phyloP scores from a whole-genome alignment of 164 flowering plant genomes.

The Brasenia schreberi region DNA sequence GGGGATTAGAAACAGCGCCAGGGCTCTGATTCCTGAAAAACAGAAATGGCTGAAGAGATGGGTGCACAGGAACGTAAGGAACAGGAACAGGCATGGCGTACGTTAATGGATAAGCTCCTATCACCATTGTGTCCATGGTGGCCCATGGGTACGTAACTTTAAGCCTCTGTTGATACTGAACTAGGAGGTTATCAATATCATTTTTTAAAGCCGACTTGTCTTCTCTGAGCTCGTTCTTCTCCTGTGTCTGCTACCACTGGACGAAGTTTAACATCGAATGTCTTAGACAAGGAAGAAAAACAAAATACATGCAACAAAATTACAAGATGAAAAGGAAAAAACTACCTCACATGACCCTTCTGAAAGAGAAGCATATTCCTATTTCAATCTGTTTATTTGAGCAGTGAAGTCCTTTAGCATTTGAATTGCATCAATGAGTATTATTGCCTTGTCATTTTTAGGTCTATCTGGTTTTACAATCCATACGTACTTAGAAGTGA shows the following conservation, averaged over 20 bases:
- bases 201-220: constrained; percentile 81
- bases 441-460: constrained; percentile 87
- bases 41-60: constrained; percentile 71
- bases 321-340: constrained; percentile 1
- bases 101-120: constrained; percentile 58
- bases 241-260: constrained; percentile 58
- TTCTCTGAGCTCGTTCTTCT: constrained; percentile 91
- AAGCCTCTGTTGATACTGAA: constrained; percentile 68
- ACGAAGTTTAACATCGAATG: not conserved
- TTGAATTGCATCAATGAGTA: constrained; percentile 67
- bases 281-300: not conserved
- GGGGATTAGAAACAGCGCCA: constrained; percentile 28
- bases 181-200: constrained; percentile 63
- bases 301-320: not conserved
- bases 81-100: constrained; percentile 59
- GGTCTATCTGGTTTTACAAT: constrained; percentile 86
- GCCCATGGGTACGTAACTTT: constrained; percentile 70
- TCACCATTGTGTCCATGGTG: constrained; percentile 63
- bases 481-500: not conserved
- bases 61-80: constrained; percentile 72
- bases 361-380: constrained; percentile 48
- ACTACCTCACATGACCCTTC: constrained; percentile 92
- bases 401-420: constrained; percentile 75
- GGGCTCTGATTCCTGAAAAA: constrained; percentile 38
- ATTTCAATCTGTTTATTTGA: constrained; percentile 65